Evolutionary conservation across 352 stramenopile species (phyloP), one percentile per base, ranked within the genome.

Genomic region (Pythium phragmitis): DNA sequence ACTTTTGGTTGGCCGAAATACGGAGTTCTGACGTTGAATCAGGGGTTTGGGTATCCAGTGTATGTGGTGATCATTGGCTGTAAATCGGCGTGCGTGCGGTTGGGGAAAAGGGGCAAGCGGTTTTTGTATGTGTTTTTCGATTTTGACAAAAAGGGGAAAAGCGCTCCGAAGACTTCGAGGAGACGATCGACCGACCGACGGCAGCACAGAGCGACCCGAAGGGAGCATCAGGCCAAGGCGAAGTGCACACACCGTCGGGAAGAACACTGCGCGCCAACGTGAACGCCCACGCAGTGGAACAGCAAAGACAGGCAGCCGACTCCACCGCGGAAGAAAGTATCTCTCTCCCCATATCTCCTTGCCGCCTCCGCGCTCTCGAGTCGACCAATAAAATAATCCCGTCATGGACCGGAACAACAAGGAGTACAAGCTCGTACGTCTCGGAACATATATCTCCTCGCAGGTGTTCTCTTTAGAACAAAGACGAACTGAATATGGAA

Each of bases 351-450:
- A 37, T 14, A 48, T 8, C 23, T 30, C 19, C 21, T 41, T 12
- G 34, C 28, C 17, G n/a, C 17, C 12, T 16, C 62, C 21, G 30
- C 42, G 63, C 30, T 11, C 16, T 48, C 1, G 16, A 56, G 26
- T 30, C 26, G 28, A 91, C 82, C 73, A 74, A 68, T 41, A 19
- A 16, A 42, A 11, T 28, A 51, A 16, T 17, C 16, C 11, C 48
- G 36, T 33, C 6, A 61, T 61, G 55, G 55, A 61, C 39, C 55
- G 55, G 71, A 82, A 87, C 63, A 91, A 89, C 75, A 86, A 87
- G 66, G 83, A 92, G 63, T 92, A 92, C 77, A 92, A 92, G 49
- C 73, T 92, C 73, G 83, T 92, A 75, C 64, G 76, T 72, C 17
- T 19, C 17, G 13, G 17, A 46, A 17, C 17, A 46, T 19, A 8